Conservation (phyloP, 2,329 filamentous ascomycete species). For the Alternaria conjuncta region DNA sequence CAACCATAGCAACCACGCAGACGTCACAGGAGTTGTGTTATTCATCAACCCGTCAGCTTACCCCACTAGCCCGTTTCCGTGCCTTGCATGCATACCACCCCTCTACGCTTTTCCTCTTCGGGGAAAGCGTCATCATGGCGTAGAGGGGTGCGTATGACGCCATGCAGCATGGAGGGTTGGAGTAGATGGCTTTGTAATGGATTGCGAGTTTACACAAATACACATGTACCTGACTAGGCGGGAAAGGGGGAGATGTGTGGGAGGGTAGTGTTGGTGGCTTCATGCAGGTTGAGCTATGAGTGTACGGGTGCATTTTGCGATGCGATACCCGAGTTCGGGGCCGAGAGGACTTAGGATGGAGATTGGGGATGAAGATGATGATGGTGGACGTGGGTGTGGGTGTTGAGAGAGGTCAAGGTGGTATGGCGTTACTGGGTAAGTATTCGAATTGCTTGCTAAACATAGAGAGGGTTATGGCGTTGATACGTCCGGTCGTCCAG, state of each 20-base stretch:
- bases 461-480: neutral
- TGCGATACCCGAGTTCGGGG: neutral
- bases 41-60: constrained; percentile 5
- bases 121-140: neutral
- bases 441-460: neutral
- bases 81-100: neutral
- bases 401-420: neutral
- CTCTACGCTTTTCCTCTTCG: neutral
- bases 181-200: neutral
- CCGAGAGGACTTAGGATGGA: neutral
- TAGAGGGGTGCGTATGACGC: neutral
- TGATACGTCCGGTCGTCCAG: too few species aligned
- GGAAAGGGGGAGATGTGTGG: too few species aligned
- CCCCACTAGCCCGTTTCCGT: neutral
- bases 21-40: neutral
- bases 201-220: neutral
- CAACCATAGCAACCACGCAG: neutral
- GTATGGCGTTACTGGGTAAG: neutral
- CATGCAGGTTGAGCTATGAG: neutral
- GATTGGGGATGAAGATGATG: too few species aligned
- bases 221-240: neutral
- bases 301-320: neutral
- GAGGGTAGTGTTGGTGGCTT: neutral
- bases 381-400: too few species aligned
- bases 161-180: neutral